Evolutionary conservation across 345 rosid species (phyloP).

Genomic region (Eucalyptus albens): DNA sequence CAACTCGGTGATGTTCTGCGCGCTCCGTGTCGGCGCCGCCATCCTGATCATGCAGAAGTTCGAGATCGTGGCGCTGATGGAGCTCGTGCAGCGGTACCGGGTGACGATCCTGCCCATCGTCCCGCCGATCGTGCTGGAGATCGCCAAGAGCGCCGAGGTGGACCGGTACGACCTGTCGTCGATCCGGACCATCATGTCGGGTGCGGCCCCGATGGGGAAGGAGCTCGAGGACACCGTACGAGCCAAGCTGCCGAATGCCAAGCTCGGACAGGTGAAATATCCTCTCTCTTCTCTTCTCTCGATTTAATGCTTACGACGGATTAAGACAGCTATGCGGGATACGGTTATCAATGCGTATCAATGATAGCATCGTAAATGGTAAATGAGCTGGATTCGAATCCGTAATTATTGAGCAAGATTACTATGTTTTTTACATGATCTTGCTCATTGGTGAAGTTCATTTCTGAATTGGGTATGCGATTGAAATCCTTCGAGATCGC

Average conservation of each 20-base stretch:
- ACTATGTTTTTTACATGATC: too few relatives aligned
- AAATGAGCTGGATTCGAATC: background rate
- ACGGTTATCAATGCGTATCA: background rate
- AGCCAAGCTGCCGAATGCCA: constrained; percentile 64
- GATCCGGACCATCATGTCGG: constrained; percentile 54
- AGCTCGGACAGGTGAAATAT: constrained; percentile 68
- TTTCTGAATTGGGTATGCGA: background rate
- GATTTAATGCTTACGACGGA: background rate
- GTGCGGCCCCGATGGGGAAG: constrained; percentile 89
- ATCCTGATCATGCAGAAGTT: constrained; percentile 79
- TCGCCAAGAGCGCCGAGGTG: constrained; percentile 45
- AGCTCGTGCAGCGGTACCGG: constrained; percentile 46
- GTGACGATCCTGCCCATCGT: constrained; percentile 72
- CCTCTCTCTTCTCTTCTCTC: background rate
- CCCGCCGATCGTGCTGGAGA: constrained; percentile 68
- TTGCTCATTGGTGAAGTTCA: background rate
- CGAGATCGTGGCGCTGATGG: constrained; percentile 41
- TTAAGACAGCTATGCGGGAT: background rate
- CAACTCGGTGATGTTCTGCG: constrained; percentile 63
- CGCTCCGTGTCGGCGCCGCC: constrained; percentile 72
- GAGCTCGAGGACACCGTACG: constrained; percentile 76
- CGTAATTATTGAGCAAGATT: background rate
- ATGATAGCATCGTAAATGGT: background rate
- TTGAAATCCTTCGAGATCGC: background rate
- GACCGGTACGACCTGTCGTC: constrained; percentile 65